Base-by-base conservation (phyloP, 768 basidiomycete genomes). In the Psilocybe subaeruginosa region DNA sequence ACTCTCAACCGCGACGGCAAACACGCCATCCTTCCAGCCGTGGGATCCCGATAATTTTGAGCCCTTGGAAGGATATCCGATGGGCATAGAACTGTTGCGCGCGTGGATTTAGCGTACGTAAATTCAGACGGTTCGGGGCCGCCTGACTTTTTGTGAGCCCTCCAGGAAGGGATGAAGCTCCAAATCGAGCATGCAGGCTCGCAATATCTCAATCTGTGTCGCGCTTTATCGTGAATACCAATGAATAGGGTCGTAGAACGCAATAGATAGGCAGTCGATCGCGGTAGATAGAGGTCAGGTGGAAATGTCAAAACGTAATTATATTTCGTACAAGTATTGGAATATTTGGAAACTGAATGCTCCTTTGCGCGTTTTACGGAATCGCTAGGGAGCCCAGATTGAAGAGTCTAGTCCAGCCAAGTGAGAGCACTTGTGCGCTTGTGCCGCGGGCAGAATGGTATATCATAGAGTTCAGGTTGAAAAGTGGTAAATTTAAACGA, bases 91-190 rank as follows among this genome's bases (percentile, higher is more conserved):
- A 35, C 47, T 37, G 30, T 31, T 29, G 47, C 56, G 61, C 14
- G 31, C 51, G 46, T 31, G 12, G 17, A 41, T 17, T 31, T 14
- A 12, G 46, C 35, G 46, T 57, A 62, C 61, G 61, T 62, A 62
- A 62, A 62, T 54, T 11, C 27, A 43, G 52, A n/a, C 23, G 39
- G 27, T 53, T 17, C 16, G 46, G 19, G 43, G 27, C 33, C 56
- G 57, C 56, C 37, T 62, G 61, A 58, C 55, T n/a, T 60, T 30
- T 33, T 16, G 35, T 52, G 31, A 60, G 29, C 45, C 43, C 46
- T 60, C 45, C 16, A 47, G 53, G 48, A 59, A 37, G n/a, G 50
- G 50, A 23, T 17, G 27, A 39, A 3, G 23, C 17, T 4, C 50
- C 19, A 27, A 53, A 27, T 17, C 19, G 37, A 33, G 27, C 49